Evolutionary conservation across 495 filamentous ascomycete species (phyloP).

Genomic region (Paragyromitra xinjiangensis): DNA sequence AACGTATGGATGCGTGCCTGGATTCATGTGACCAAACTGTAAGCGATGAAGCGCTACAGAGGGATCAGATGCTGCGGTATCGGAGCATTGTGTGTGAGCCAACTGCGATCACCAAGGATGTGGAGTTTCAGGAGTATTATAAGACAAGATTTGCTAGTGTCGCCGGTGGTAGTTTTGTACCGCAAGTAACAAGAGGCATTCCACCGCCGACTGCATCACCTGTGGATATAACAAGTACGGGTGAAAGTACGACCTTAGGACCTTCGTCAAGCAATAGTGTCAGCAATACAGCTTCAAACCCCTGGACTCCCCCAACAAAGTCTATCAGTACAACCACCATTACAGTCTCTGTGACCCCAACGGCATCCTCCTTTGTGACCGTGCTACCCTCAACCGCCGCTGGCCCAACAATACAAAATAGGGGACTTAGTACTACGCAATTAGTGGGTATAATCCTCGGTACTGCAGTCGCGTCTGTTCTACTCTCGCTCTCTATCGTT

Average conservation of each 20-base stretch:
- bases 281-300: background rate
- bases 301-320: slow-evolving; percentile 11
- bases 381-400: slow-evolving; percentile 29
- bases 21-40: slow-evolving; percentile 50
- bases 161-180: slow-evolving; percentile 38
- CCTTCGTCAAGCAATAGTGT: background rate
- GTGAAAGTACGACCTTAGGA: background rate
- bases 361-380: slow-evolving; percentile 19
- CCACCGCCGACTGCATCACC: slow-evolving; percentile 49
- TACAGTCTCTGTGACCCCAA: slow-evolving; percentile 26
- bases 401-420: slow-evolving; percentile 3
- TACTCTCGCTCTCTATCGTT: slow-evolving; percentile 41
- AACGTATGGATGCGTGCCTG: slow-evolving; percentile 52
- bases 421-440: slow-evolving; percentile 32
- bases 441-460: slow-evolving; percentile 37
- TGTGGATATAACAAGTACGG: background rate
- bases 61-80: slow-evolving; percentile 50
- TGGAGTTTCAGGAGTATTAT: slow-evolving; percentile 50
- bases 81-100: slow-evolving; percentile 46
- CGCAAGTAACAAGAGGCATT: slow-evolving; percentile 45
- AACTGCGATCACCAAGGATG: slow-evolving; percentile 22
- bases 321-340: slow-evolving; percentile 30
- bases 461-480: slow-evolving; percentile 22
- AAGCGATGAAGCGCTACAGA: slow-evolving; percentile 38
- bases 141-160: slow-evolving; percentile 45